A percentile compares a stretch with the other conserved stretches of the same genome.
Conservation (phyloP, 2,329 filamentous ascomycete species). For the Fusarium continuum region DNA sequence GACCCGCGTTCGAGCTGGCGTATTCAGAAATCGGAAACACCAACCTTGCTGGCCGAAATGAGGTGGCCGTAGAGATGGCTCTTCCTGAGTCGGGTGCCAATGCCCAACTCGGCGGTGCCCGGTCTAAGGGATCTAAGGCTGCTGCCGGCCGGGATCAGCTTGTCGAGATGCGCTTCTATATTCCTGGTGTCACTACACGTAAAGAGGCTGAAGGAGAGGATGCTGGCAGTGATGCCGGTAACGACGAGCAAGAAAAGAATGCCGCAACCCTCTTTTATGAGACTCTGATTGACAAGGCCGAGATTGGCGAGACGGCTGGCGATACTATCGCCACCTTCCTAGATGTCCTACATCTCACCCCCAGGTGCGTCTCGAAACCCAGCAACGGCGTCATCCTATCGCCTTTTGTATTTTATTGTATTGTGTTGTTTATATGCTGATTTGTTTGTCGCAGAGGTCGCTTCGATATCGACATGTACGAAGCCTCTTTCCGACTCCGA, state of each 20-base stretch:
- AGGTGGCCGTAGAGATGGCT: conserved; percentile 95
- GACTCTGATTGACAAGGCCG: conserved; percentile 96
- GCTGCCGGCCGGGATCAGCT: conserved; percentile 90
- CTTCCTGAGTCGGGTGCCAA: conserved; percentile 79
- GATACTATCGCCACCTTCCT: conserved; percentile 98
- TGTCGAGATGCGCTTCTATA: conserved; percentile 99
- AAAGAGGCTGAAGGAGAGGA: conserved; percentile 75
- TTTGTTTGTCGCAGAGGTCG: conserved; percentile 73
- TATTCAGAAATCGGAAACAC: conserved; percentile 98
- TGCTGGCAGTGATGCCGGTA: conserved; percentile 66
- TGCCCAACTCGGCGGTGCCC: conserved; percentile 76
- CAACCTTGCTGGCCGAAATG: conserved; percentile 95
- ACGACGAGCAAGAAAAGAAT: conserved; percentile 78
- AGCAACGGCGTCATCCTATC: neutral
- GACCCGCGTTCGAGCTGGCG: conserved; percentile 94
- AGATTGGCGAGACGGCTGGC: conserved; percentile 98
- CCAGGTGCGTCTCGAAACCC: conserved; percentile 65
- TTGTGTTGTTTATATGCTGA: conserved; percentile 2
- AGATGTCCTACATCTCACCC: conserved; percentile 95
- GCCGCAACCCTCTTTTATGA: conserved; percentile 98
- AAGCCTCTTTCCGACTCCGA: conserved; percentile 93
- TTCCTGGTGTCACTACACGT: conserved; percentile 87
- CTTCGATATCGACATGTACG: conserved; percentile 99
- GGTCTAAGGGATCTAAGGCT: conserved; percentile 84
- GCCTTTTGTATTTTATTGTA: neutral